These are phyloP conservation scores for Clavariopsis aquatica DNA, from an alignment of 495 filamentous ascomycete genomes.

Conservation along the genomic window DNA sequence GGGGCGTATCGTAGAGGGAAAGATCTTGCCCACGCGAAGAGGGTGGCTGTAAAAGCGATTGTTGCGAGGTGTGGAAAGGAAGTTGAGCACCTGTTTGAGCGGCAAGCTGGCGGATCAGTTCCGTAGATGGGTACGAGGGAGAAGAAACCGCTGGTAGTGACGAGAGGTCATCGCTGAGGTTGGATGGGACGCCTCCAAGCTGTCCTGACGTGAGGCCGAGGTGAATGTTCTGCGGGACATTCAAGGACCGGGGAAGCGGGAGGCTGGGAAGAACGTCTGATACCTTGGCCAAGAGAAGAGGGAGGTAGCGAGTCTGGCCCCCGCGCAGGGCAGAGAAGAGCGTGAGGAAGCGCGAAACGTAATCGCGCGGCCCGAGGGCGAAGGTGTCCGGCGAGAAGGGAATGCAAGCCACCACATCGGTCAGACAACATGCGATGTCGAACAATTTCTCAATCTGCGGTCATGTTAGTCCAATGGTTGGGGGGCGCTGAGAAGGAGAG, in stretches of 20 bases:
- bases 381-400: slow-evolving; percentile 58
- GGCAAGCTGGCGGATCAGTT: slow-evolving; percentile 33
- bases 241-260: slow-evolving; percentile 26
- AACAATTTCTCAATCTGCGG: slow-evolving; percentile 72
- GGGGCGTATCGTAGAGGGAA: slow-evolving; percentile 23
- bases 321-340: slow-evolving; percentile 69
- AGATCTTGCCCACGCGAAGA: slow-evolving; percentile 25
- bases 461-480: slow-evolving; percentile 27
- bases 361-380: slow-evolving; percentile 67
- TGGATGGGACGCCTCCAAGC: slow-evolving; percentile 15
- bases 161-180: slow-evolving; percentile 18
- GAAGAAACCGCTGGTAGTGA: slow-evolving; percentile 7
- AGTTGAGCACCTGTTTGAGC: slow-evolving; percentile 33
- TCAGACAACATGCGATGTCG: slow-evolving; percentile 70
- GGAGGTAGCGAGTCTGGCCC: slow-evolving; percentile 69
- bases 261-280: slow-evolving; percentile 60
- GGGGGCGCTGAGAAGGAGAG: background rate
- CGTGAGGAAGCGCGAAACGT: slow-evolving; percentile 67
- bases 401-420: slow-evolving; percentile 70
- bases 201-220: slow-evolving; percentile 6
- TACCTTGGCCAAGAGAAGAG: slow-evolving; percentile 68
- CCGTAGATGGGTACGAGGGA: slow-evolving; percentile 25
- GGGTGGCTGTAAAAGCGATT: slow-evolving; percentile 20
- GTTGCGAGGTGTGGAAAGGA: slow-evolving; percentile 17
- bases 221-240: slow-evolving; percentile 19